These are phyloP conservation scores for Berberis vulgaris DNA, from an alignment of 164 flowering plant species.

Conservation along the genomic window DNA sequence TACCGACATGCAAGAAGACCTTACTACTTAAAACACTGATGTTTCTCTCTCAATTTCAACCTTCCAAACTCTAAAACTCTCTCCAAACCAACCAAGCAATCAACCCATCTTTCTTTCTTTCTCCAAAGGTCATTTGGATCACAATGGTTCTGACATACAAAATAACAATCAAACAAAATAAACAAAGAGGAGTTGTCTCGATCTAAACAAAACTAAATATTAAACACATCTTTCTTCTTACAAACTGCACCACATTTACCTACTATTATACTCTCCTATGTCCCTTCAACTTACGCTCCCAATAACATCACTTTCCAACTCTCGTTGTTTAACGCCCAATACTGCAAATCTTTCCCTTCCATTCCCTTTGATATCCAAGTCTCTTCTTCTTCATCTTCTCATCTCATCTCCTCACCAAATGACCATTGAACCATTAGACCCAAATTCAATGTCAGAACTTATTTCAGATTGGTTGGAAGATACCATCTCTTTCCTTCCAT, in stretches of 20 bases:
- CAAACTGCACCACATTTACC: constrained; percentile 23
- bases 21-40: too few relatives aligned
- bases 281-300: constrained; percentile 18
- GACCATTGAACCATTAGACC: constrained; percentile 25
- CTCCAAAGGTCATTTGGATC: too few relatives aligned
- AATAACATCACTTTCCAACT: constrained; percentile 7
- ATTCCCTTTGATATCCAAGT: constrained; percentile 8
- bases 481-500: constrained; percentile 32
- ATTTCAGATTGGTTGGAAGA: constrained; percentile 48
- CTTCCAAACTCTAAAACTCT: constrained; percentile 22
- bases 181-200: too few relatives aligned
- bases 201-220: background rate
- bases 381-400: background rate
- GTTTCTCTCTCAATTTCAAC: too few relatives aligned
- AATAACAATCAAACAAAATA: too few relatives aligned
- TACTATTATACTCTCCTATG: constrained; percentile 33
- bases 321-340: constrained; percentile 3
- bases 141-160: too few relatives aligned
- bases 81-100: too few relatives aligned
- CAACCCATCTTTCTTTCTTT: too few relatives aligned
- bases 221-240: background rate
- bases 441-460: constrained; percentile 27
- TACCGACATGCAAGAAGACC: too few relatives aligned
- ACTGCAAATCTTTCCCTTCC: background rate
- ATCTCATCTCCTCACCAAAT: background rate